Conservation (phyloP, 768 basidiomycete species). For the Boletellus ananiceps region DNA sequence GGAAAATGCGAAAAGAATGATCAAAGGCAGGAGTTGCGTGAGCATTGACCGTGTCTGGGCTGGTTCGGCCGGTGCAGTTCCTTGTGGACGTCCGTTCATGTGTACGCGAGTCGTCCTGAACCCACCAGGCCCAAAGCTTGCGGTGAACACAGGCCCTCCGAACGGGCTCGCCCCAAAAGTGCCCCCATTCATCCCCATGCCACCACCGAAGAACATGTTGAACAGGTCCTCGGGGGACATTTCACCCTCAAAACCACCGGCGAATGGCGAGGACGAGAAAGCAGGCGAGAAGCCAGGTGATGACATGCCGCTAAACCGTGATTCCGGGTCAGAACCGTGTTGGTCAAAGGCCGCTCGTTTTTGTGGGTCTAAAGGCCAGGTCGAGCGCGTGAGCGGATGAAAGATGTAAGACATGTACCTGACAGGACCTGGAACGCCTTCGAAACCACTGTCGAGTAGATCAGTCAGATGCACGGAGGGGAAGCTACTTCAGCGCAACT, state of each 20-base stretch:
- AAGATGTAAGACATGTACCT: constrained; percentile 36
- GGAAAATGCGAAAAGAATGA: constrained; percentile 82
- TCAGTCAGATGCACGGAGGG: constrained; percentile 2
- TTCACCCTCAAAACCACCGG: constrained; percentile 68
- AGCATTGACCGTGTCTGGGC: constrained; percentile 54
- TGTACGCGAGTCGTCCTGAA: constrained; percentile 66
- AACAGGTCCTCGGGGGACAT: constrained; percentile 95
- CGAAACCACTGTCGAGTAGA: constrained; percentile 70
- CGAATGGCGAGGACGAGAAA: constrained; percentile 49
- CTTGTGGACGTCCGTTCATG: constrained; percentile 35
- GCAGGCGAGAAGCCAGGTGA: constrained; percentile 48
- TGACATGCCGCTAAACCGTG: constrained; percentile 67
- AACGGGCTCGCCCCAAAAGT: constrained; percentile 53
- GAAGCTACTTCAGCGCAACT: constrained; percentile 25
- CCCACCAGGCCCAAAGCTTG: constrained; percentile 77
- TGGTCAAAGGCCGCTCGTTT: constrained; percentile 85
- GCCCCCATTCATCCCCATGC: constrained; percentile 41
- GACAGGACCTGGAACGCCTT: constrained; percentile 96
- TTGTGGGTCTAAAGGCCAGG: constrained; percentile 57
- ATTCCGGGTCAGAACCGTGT: constrained; percentile 85
- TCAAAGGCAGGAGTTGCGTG: constrained; percentile 77
- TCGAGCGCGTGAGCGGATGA: constrained; percentile 3
- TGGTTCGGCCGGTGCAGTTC: constrained; percentile 34
- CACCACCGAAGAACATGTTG: constrained; percentile 95
- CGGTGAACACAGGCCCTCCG: constrained; percentile 58